Base-by-base conservation (phyloP, 768 basidiomycete species). In the Asterophora lycoperdoides region DNA sequence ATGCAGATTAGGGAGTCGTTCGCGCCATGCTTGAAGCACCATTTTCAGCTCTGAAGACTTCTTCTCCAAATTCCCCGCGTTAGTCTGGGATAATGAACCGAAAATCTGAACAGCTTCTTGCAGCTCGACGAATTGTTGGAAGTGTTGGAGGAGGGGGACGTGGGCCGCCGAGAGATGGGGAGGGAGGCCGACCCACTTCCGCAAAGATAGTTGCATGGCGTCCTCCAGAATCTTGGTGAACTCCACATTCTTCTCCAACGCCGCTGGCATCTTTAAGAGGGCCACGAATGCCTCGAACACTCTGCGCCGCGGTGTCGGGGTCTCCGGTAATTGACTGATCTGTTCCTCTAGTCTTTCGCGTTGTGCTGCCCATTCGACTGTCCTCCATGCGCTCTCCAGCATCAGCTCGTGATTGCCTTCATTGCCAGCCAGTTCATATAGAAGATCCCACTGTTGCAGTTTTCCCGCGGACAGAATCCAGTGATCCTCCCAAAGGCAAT, bases 401-500 rank as follows among this genome's bases (percentile, higher is more conserved):
- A 91, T 75, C 35, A 99, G 71, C 60, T 99, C 96, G 49, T 91
- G 82, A 60, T 98, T 96, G 20, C 81, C 82, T 66, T 98, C 95
- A 47, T 75, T 81, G 56, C 84, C 83, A 1, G 92, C 93, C 15
- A 99, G 79, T 44, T 99, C 96, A 54, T 89, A 81, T 4, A 99
- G 76, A 17, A 88, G 80, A 51, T 99, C 96, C 96, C 96, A 99
- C 53, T 96, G 89, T 62, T 98, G 96, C 14, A 99, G 73, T 66
- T 99, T 99, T 69, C 95, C 91, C 0, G 93, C 86, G 1, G 93
- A 79, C 7, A 94, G 71, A 51, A 99, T 89, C 95, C 96, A 99
- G 64, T 99, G 96, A 64, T 99, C 96, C 60, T 99, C 96, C 96
- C 96, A 99, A 15, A 99, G 73, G 59, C 89, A 93, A 64, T 94